phyloP scores from a whole-genome alignment of 257 asterid genomes.

The Catharanthus roseus region DNA sequence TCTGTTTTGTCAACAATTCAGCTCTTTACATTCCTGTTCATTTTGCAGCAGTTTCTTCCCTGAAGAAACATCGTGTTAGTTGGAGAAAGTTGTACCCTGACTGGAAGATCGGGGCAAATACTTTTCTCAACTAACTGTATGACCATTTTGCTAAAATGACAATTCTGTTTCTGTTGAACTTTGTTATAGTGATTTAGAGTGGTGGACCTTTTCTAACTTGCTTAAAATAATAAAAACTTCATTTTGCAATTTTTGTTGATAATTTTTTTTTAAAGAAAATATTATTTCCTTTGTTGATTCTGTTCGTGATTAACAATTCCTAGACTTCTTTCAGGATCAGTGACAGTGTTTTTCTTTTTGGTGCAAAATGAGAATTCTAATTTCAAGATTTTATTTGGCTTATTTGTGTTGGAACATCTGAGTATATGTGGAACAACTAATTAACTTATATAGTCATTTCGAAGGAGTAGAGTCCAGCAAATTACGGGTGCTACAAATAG shows the following conservation, averaged over 20 bases:
- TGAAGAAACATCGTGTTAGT: too few relatives aligned
- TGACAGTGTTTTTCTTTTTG: neutral
- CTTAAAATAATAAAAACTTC: neutral
- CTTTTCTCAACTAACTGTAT: neutral
- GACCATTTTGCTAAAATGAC: neutral
- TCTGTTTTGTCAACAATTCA: neutral
- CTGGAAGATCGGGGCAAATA: neutral
- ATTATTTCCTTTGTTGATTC: neutral
- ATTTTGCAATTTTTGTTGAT: neutral
- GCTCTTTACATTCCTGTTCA: neutral
- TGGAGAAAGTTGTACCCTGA: neutral
- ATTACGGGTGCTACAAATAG: conserved; percentile 58
- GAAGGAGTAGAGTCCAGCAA: conserved; percentile 80
- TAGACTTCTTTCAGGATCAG: neutral
- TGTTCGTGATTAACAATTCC: neutral
- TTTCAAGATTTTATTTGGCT: conserved; percentile 6
- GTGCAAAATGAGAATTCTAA: neutral
- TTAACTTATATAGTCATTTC: conserved; percentile 39
- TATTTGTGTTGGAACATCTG: conserved; percentile 9
- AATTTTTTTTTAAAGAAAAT: too few relatives aligned
- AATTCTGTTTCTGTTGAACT: neutral
- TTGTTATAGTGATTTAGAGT: neutral
- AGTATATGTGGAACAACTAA: conserved; percentile 19
- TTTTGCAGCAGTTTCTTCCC: neutral
- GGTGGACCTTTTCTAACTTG: neutral